A percentile compares a stretch with the other conserved stretches of the same genome.
Conservation (phyloP, 2,329 filamentous ascomycete species). For the Aspergillus quadrilineatus region DNA sequence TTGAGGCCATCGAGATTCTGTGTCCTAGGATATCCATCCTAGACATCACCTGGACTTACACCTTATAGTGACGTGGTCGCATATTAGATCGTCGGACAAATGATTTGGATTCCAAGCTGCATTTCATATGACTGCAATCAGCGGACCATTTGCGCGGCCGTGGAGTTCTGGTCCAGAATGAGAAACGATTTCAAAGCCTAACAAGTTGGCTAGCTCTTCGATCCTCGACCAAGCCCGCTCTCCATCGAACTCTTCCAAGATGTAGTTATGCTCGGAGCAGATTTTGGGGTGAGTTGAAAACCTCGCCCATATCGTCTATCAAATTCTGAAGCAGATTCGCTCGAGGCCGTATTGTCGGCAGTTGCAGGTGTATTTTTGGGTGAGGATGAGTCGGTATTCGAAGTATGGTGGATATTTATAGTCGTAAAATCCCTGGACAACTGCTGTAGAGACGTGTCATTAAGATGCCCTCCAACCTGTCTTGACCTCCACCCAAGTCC, state of each 20-base stretch:
- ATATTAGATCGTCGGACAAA: too few relatives aligned
- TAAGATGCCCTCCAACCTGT: conserved; percentile 36
- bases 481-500: conserved; percentile 31
- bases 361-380: conserved; percentile 7
- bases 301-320: conserved; percentile 29
- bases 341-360: conserved; percentile 12
- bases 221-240: not conserved
- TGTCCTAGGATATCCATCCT: too few relatives aligned
- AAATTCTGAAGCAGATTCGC: conserved; percentile 20
- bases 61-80: too few relatives aligned
- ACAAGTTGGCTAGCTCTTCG: too few relatives aligned
- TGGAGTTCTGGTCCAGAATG: too few relatives aligned
- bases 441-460: conserved; percentile 30
- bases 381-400: conserved; percentile 14
- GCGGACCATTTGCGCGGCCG: too few relatives aligned
- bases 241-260: not conserved
- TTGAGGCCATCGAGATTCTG: too few relatives aligned
- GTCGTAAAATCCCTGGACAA: conserved; percentile 33
- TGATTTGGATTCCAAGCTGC: too few relatives aligned
- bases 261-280: not conserved
- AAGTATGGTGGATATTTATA: conserved; percentile 20
- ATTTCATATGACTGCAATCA: too few relatives aligned
- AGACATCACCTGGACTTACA: too few relatives aligned
- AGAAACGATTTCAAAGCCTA: too few relatives aligned
- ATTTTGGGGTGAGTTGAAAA: conserved; percentile 11